These are phyloP conservation scores for Taiwanofungus camphoratus DNA, from an alignment of 1,284 basidiomycete species.

Conservation along the genomic window DNA sequence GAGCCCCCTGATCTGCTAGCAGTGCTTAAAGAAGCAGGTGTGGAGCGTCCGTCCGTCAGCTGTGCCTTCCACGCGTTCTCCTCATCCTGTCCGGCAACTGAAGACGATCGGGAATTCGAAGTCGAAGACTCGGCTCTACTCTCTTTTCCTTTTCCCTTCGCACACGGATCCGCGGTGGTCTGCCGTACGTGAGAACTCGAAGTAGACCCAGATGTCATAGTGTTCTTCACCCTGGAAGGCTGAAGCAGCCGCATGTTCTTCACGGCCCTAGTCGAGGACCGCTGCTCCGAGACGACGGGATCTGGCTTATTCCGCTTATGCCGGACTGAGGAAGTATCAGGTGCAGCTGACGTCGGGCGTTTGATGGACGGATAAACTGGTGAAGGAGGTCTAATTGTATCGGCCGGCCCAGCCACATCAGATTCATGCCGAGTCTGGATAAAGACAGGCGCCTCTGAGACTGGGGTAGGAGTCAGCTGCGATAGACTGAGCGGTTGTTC, in stretches of 20 bases:
- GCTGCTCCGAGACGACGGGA: slow-evolving; percentile 11
- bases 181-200: slow-evolving; percentile 11
- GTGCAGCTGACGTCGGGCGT: slow-evolving; percentile 21
- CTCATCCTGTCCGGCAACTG: slow-evolving; percentile 3
- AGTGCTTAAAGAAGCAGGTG: slow-evolving; percentile 11
- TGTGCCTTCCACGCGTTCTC: slow-evolving; percentile 6
- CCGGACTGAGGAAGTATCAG: slow-evolving; percentile 6
- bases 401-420: not conserved
- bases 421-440: slow-evolving; percentile 1
- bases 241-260: slow-evolving; percentile 9
- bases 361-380: slow-evolving; percentile 23
- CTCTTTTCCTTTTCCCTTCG: no score
- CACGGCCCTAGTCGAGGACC: not conserved
- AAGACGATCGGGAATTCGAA: slow-evolving; percentile 9
- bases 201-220: slow-evolving; percentile 6
- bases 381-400: slow-evolving; percentile 11
- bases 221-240: slow-evolving; percentile 21
- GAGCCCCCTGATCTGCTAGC: slow-evolving; percentile 17
- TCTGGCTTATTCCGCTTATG: slow-evolving; percentile 19
- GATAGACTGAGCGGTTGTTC: slow-evolving; percentile 15
- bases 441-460: not conserved
- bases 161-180: slow-evolving; percentile 12
- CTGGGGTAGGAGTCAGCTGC: slow-evolving; percentile 8
- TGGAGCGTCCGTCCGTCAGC: slow-evolving; percentile 8
- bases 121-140: not conserved